A percentile compares a stretch with the other conserved stretches of the same genome.
Evolutionary conservation across 2,329 filamentous ascomycete species (phyloP).

Genomic region (Alternaria gaisen): DNA sequence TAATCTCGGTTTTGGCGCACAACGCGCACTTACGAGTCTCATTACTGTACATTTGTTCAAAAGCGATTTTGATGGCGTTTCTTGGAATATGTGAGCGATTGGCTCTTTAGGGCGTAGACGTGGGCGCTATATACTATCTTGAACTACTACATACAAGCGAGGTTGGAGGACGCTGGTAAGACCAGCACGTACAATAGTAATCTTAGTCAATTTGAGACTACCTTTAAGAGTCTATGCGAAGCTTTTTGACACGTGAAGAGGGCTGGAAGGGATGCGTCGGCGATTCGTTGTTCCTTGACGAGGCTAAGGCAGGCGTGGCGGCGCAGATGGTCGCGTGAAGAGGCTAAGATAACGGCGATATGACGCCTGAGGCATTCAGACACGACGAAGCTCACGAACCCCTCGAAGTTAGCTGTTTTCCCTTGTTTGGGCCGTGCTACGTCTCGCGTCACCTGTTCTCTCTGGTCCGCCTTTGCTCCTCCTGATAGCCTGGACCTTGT

Average conservation of each 20-base stretch:
- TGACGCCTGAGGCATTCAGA: constrained; percentile 12
- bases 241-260: not conserved
- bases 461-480: not conserved
- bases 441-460: not conserved
- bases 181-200: constrained; percentile 19
- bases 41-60: constrained; percentile 33
- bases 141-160: constrained; percentile 1
- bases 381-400: not conserved
- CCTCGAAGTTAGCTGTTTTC: not conserved
- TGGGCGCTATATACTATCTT: constrained; percentile 1
- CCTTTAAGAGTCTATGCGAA: not conserved
- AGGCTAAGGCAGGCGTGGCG: constrained; percentile 10
- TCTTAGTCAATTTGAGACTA: constrained; percentile 4
- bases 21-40: constrained; percentile 35
- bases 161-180: not conserved
- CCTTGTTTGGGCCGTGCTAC: not conserved
- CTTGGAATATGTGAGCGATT: constrained; percentile 3
- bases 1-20: constrained; percentile 13
- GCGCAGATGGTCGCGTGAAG: constrained; percentile 19
- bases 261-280: not conserved
- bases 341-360: constrained; percentile 19
- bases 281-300: constrained; percentile 2
- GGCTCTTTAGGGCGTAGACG: constrained; percentile 16
- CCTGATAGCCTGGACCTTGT: not conserved
- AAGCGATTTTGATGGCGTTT: constrained; percentile 25